Percentiles rank a stretch among this genome's conserved stretches.
phyloP scores from a whole-genome alignment of 371 early-diverging fungal genomes.

The Sanchytrium tribonematis region DNA sequence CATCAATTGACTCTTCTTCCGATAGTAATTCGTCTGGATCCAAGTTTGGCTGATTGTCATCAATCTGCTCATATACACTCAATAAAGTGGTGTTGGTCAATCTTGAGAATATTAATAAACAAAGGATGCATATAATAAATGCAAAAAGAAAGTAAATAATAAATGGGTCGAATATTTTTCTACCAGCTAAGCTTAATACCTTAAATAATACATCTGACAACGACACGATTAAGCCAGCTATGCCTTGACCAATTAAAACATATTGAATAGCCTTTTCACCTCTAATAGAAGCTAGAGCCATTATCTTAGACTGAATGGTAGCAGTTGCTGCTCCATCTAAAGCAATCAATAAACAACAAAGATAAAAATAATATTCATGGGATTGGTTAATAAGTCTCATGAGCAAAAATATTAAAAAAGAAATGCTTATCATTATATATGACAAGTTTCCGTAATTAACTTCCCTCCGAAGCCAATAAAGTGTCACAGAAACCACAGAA shows the following conservation, averaged over 20 bases:
- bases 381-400: neutral
- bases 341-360: neutral
- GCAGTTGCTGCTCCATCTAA: neutral
- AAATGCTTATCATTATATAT: neutral
- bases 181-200: neutral
- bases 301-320: neutral
- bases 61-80: neutral
- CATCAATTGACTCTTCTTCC: neutral
- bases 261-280: neutral
- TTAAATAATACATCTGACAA: neutral
- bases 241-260: neutral
- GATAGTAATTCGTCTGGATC: neutral
- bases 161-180: neutral
- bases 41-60: neutral
- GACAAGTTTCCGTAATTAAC: neutral
- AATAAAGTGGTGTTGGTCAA: neutral
- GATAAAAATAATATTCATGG: neutral
- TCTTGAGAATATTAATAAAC: neutral
- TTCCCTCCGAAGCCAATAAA: neutral
- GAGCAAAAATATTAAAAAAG: neutral
- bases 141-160: neutral
- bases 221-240: neutral
- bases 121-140: neutral
- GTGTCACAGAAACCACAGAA: neutral
- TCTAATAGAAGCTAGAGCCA: neutral